Base-by-base conservation (phyloP, 345 rosid species). In the Cardiospermum halicacabum region DNA sequence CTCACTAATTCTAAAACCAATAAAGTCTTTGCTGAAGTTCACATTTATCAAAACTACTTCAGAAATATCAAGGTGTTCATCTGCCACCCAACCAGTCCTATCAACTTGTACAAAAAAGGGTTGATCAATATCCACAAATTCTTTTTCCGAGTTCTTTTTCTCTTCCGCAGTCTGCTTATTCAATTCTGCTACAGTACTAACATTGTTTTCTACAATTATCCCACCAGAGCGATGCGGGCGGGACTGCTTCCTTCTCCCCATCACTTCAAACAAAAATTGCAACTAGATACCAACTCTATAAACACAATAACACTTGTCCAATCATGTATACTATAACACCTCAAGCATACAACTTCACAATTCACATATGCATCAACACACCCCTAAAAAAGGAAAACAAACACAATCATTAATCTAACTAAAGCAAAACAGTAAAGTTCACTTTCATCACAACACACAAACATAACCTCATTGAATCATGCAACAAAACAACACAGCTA, bases 171-270 rank as follows among this genome's bases (percentile, higher is more conserved):
- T 69, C 37, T 53, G 62, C 60, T 67, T 58, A 40, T 63, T 70
- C 19, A 69, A 68, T 42, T 77, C 76, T 16, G 75, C 57, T 53
- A 69, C 70, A 45, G 59, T 55, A 69, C 53, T 60, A 28, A 53
- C 72, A 62, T 47, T 76, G 66, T 57, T 62, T 54, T 69, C 72
- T 56, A 75, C 68, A 24, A 75, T 9, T 72, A 79, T 45, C 13
- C 77, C 87, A 42, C 80, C 85, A 0, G 99, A 88, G 56, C 95
- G 82, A 36, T 76, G 89, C 1, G 99, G 95, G 56, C 79, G 83
- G 51, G 85, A 62, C 70, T 88, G 96, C 80, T 94, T 91, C 81
- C 85, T 91, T 74, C 92, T 79, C 51, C 97, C 99, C 96, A 89
- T 91, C 70, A 67, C 87, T 81, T 61, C 51, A 42, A 62, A 49